Percentiles rank a stretch among this genome's conserved stretches.
Evolutionary conservation across 306 rosid species (phyloP).

Genomic region (Quercus rubra): DNA sequence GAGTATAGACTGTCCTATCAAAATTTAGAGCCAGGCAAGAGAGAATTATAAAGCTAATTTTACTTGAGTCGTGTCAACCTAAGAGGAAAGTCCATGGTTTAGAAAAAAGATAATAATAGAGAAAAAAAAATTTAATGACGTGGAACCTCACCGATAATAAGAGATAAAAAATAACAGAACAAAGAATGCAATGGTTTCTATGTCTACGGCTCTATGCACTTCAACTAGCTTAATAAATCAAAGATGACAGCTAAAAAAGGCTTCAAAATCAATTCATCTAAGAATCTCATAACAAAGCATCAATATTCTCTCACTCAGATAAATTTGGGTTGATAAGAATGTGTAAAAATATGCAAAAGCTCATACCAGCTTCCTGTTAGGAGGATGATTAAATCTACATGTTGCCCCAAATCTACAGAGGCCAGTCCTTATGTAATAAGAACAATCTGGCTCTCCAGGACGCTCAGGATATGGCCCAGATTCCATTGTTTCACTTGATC

Average conservation of each 20-base stretch:
- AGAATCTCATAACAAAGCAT: not conserved
- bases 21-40: not conserved
- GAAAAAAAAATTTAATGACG: no score
- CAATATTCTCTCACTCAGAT: slow-evolving; percentile 8
- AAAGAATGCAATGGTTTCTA: slow-evolving; percentile 3
- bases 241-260: not conserved
- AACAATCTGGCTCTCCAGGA: slow-evolving; percentile 91
- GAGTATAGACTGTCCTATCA: no score
- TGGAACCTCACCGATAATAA: not conserved
- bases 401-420: slow-evolving; percentile 96
- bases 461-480: slow-evolving; percentile 91
- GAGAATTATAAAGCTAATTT: not conserved
- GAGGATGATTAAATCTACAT: slow-evolving; percentile 96
- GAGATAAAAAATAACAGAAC: not conserved
- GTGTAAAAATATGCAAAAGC: slow-evolving; percentile 22
- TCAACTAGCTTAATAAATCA: slow-evolving; percentile 5
- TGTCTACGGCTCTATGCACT: not conserved
- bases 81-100: not conserved
- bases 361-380: slow-evolving; percentile 88
- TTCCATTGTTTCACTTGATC: slow-evolving; percentile 87
- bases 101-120: not conserved
- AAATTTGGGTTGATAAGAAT: slow-evolving; percentile 1
- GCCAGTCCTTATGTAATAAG: slow-evolving; percentile 93
- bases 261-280: not conserved
- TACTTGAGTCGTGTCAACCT: not conserved